A percentile compares a stretch with the other conserved stretches of the same genome.
Evolutionary conservation across 179 eudicot genomes (phyloP).

Genomic region (Beta lomatogona): DNA sequence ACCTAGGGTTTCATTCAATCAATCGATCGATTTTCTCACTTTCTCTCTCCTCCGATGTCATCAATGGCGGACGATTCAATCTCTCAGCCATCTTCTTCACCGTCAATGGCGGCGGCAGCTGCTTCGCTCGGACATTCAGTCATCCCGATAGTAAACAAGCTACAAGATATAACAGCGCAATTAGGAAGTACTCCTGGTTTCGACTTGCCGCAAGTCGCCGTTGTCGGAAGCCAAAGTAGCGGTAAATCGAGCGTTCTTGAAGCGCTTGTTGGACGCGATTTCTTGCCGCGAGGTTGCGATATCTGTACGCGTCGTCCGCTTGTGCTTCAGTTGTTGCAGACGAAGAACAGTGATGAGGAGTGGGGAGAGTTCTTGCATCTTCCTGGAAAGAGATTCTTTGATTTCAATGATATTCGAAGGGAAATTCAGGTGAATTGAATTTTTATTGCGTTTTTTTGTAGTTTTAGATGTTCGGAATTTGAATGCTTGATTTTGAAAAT

Average conservation of each 20-base stretch:
- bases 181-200: conserved; percentile 54
- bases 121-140: conserved; percentile 60
- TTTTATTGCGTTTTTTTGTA: background rate
- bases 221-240: conserved; percentile 84
- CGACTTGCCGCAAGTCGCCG: conserved; percentile 80
- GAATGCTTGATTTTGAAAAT: no score
- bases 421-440: conserved; percentile 64
- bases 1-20: conserved; percentile 28
- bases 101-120: conserved; percentile 18
- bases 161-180: conserved; percentile 81
- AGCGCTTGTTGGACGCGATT: conserved; percentile 82
- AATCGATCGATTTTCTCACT: conserved; percentile 9
- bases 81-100: conserved; percentile 25
- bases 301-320: conserved; percentile 88
- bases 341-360: conserved; percentile 64
- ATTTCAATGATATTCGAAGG: conserved; percentile 71
- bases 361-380: conserved; percentile 90
- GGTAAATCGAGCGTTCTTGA: conserved; percentile 82
- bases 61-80: conserved; percentile 40
- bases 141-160: conserved; percentile 76
- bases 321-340: conserved; percentile 70
- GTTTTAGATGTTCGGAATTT: background rate
- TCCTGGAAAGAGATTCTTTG: conserved; percentile 58
- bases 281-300: conserved; percentile 71
- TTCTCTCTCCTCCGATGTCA: conserved; percentile 1